Conservation (phyloP, 2,329 filamentous ascomycete genomes). For the Tolypocladium inflatum region DNA sequence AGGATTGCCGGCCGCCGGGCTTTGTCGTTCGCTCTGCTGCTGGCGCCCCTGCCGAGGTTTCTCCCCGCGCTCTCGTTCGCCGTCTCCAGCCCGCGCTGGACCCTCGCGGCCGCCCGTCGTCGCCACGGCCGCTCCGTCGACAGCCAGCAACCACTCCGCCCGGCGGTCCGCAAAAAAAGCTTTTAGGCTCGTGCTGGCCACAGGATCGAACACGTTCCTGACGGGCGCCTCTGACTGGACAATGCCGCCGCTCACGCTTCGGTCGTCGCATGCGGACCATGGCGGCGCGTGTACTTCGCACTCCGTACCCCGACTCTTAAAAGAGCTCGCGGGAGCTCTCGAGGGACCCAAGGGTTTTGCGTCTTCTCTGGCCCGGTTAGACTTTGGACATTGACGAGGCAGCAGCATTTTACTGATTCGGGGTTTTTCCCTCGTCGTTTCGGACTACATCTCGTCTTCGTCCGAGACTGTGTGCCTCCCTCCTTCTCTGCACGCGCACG, state of each 20-base stretch:
- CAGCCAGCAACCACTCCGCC: background rate
- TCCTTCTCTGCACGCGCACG: background rate
- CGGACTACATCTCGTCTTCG: background rate
- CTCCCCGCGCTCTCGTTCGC: background rate
- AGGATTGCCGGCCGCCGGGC: background rate
- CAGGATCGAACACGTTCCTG: conserved; percentile 8
- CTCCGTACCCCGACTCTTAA: background rate
- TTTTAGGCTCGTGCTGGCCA: conserved; percentile 6
- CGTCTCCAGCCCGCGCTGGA: background rate
- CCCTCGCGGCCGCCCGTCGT: background rate
- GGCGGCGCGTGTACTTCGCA: background rate
- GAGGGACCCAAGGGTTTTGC: background rate
- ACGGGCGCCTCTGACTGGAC: conserved; percentile 9
- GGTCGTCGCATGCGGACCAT: conserved; percentile 7
- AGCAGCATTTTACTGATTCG: background rate
- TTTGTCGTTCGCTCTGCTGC: background rate
- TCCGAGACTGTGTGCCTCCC: background rate
- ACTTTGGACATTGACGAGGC: background rate
- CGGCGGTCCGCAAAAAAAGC: conserved; percentile 1
- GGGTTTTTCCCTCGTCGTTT: background rate
- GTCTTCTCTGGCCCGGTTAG: background rate
- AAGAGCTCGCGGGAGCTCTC: background rate
- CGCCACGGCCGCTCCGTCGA: background rate
- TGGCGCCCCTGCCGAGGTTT: background rate
- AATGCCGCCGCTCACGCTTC: conserved; percentile 1